These are phyloP conservation scores for Pseudomassariella vexata DNA, from an alignment of 2,329 filamentous ascomycete species.

Conservation along the genomic window DNA sequence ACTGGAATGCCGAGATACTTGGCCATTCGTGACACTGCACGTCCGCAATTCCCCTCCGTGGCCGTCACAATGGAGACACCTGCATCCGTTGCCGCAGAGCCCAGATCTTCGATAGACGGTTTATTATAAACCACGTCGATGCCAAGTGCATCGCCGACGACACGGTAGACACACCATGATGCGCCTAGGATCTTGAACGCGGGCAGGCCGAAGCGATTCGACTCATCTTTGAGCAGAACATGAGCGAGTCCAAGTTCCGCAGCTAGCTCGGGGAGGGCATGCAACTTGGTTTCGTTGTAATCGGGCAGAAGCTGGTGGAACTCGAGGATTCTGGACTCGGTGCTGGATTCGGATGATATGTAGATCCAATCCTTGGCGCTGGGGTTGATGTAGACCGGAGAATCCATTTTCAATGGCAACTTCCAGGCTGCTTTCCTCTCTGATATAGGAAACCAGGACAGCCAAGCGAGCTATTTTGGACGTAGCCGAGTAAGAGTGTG, in stretches of 20 bases:
- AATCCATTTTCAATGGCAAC: too few relatives aligned
- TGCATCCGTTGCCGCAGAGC: slow-evolving; percentile 11
- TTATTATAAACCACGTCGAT: slow-evolving; percentile 30
- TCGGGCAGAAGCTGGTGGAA: slow-evolving; percentile 56
- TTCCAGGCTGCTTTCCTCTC: too few relatives aligned
- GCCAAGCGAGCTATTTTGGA: too few relatives aligned
- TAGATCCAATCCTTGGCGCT: too few relatives aligned
- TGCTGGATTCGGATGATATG: too few relatives aligned
- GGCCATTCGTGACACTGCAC: slow-evolving; percentile 66
- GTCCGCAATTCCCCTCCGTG: slow-evolving; percentile 73
- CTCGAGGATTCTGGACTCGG: too few relatives aligned
- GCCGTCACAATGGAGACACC: slow-evolving; percentile 51
- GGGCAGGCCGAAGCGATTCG: slow-evolving; percentile 59
- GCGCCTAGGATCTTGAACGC: slow-evolving; percentile 79
- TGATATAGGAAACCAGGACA: too few relatives aligned
- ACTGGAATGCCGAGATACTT: slow-evolving; percentile 48
- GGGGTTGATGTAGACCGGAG: too few relatives aligned
- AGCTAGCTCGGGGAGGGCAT: slow-evolving; percentile 46
- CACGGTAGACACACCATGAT: slow-evolving; percentile 63
- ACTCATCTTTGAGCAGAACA: slow-evolving; percentile 68
- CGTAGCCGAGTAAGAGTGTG: too few relatives aligned
- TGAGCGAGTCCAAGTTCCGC: slow-evolving; percentile 48
- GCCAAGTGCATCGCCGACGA: slow-evolving; percentile 38
- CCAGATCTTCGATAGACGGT: slow-evolving; percentile 15
- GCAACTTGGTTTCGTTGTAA: slow-evolving; percentile 50